These are phyloP conservation scores for Colletotrichum spinosum DNA, from an alignment of 2,329 filamentous ascomycete genomes.

Conservation along the genomic window DNA sequence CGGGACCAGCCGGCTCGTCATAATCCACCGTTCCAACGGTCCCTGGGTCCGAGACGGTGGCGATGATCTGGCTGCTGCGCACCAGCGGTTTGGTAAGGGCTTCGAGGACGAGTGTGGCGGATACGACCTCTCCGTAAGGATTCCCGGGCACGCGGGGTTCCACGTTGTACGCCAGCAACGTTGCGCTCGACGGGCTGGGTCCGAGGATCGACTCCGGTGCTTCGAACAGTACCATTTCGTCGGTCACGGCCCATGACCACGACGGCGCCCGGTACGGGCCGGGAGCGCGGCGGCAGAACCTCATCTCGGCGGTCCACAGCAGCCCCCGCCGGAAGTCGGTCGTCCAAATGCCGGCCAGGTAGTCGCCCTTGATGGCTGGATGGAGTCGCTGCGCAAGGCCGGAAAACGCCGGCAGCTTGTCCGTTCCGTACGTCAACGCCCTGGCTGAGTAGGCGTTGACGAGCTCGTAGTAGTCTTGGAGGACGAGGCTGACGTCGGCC, in stretches of 20 bases:
- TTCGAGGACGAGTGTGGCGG: not conserved
- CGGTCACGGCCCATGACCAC: constrained; percentile 7
- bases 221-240: not conserved
- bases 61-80: constrained; percentile 11
- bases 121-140: not conserved
- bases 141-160: not conserved
- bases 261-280: not conserved
- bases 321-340: not conserved
- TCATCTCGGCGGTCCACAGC: not conserved
- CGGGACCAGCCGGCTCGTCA: not conserved
- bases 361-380: not conserved
- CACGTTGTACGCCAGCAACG: not conserved
- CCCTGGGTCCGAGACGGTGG: not conserved
- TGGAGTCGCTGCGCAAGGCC: not conserved
- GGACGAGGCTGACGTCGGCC: not conserved
- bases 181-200: not conserved
- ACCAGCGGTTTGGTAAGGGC: not conserved
- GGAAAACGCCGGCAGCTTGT: constrained; percentile 9
- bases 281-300: not conserved
- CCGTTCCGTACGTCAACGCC: not conserved
- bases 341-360: constrained; percentile 3
- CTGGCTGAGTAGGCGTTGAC: not conserved
- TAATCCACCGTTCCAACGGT: not conserved
- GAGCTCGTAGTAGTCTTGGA: not conserved
- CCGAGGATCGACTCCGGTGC: not conserved